Percentiles rank a stretch among this genome's conserved stretches.
These are phyloP conservation scores for Coemansia sp. DNA, from an alignment of 192 early-diverging fungal genomes.

Conservation along the genomic window DNA sequence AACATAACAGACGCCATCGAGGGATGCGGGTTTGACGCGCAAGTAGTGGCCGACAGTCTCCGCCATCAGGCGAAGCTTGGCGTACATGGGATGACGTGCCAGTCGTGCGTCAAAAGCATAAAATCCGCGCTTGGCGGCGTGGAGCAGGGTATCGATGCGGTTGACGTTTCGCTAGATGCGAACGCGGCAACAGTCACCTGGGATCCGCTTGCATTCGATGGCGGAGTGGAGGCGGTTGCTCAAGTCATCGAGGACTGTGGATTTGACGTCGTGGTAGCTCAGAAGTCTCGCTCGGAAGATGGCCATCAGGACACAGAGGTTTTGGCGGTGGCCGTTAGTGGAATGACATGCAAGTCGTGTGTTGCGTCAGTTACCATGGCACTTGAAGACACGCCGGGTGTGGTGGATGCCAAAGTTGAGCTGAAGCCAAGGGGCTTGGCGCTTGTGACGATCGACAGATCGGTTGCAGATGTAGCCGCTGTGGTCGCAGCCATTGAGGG, in stretches of 20 bases:
- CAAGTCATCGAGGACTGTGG: constrained; percentile 64
- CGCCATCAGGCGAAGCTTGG: background rate
- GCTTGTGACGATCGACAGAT: constrained; percentile 58
- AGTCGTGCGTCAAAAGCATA: constrained; percentile 77
- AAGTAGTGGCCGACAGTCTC: constrained; percentile 2
- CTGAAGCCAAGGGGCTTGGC: constrained; percentile 58
- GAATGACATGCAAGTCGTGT: constrained; percentile 85
- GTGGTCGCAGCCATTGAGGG: constrained; percentile 64
- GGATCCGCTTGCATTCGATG: constrained; percentile 36
- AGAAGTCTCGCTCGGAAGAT: background rate
- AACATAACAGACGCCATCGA: constrained; percentile 58
- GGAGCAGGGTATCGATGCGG: constrained; percentile 51
- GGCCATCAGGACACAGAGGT: background rate
- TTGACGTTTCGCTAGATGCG: constrained; percentile 57
- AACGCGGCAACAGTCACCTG: constrained; percentile 59
- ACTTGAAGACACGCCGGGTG: constrained; percentile 55
- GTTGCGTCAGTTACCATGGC: constrained; percentile 69
- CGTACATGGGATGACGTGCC: constrained; percentile 71
- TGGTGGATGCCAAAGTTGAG: constrained; percentile 59
- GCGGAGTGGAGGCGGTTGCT: constrained; percentile 25
- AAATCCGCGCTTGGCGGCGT: constrained; percentile 53
- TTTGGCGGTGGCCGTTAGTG: constrained; percentile 32
- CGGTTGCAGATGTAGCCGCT: constrained; percentile 18
- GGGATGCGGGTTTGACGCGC: constrained; percentile 64
- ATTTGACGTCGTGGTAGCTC: constrained; percentile 49